A percentile compares a stretch with the other conserved stretches of the same genome.
phyloP scores from a whole-genome alignment of 2,329 filamentous ascomycete species.

The Sordariomycetes sp. region DNA sequence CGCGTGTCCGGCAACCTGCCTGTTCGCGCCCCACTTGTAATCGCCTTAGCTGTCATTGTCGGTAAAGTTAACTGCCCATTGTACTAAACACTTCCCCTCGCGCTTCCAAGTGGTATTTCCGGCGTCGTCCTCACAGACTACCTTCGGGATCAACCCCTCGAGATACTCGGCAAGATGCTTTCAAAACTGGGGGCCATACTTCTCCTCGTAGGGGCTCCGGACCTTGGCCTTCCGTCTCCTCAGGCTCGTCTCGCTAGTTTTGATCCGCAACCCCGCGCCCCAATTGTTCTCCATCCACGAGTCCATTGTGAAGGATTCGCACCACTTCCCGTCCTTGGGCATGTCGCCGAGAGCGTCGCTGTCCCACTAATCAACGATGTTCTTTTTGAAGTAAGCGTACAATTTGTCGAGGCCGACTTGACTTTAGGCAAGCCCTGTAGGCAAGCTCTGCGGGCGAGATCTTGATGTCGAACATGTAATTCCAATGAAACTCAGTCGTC shows the following conservation, averaged over 20 bases:
- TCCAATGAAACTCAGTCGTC: neutral
- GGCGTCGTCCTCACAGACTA: neutral
- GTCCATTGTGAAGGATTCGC: no score
- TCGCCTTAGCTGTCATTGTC: neutral
- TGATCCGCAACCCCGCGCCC: neutral
- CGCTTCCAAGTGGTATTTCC: neutral
- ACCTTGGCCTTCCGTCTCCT: no score
- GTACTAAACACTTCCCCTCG: neutral
- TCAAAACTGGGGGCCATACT: neutral
- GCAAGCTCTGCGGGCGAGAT: neutral
- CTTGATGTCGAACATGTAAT: neutral
- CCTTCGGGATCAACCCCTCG: neutral
- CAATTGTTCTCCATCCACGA: neutral
- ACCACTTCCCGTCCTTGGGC: no score
- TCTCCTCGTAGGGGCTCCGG: neutral
- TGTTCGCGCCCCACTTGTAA: neutral
- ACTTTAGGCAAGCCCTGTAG: neutral
- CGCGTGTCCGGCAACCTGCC: neutral
- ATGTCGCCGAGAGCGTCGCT: neutral
- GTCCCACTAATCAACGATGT: neutral
- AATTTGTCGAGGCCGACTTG: neutral
- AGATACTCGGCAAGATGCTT: neutral
- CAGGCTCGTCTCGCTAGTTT: neutral
- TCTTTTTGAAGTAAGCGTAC: neutral
- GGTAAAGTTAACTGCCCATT: neutral